phyloP scores from a whole-genome alignment of 805 yeast genomes.

The Peterozyma toletana region DNA sequence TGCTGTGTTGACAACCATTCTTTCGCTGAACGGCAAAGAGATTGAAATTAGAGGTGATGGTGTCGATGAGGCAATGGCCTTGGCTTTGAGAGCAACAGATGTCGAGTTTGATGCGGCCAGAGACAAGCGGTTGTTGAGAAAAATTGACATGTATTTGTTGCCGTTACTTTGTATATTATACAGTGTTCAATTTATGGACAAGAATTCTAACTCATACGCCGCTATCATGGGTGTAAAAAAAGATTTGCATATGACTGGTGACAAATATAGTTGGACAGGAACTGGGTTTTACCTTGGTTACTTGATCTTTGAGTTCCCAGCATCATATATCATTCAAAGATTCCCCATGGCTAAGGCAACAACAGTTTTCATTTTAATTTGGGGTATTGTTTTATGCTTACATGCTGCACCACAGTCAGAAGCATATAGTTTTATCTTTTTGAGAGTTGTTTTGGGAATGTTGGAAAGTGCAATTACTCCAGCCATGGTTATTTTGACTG shows the following conservation, averaged over 20 bases:
- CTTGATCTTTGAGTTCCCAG: slow-evolving; percentile 24
- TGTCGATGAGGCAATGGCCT: slow-evolving; percentile 38
- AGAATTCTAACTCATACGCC: slow-evolving; percentile 29
- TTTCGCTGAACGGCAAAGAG: slow-evolving; percentile 11
- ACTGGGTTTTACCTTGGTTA: slow-evolving; percentile 26
- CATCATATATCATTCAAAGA: slow-evolving; percentile 34
- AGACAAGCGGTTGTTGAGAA: slow-evolving; percentile 21
- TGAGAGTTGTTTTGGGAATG: slow-evolving; percentile 46
- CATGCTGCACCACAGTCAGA: slow-evolving; percentile 35
- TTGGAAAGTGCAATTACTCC: slow-evolving; percentile 39
- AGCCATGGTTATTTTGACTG: slow-evolving; percentile 36
- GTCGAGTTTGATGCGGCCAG: slow-evolving; percentile 23
- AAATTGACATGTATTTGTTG: slow-evolving; percentile 43
- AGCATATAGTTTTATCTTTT: slow-evolving; percentile 36
- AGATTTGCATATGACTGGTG: slow-evolving; percentile 21
- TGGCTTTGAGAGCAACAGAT: slow-evolving; percentile 26
- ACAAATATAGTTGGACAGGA: slow-evolving; percentile 14
- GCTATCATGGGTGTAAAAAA: slow-evolving; percentile 17
- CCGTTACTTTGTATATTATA: slow-evolving; percentile 40
- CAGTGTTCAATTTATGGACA: slow-evolving; percentile 57
- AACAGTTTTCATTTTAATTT: slow-evolving; percentile 21
- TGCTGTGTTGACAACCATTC: slow-evolving; percentile 11
- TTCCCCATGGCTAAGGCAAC: slow-evolving; percentile 23
- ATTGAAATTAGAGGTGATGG: slow-evolving; percentile 18
- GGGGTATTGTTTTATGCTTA: slow-evolving; percentile 41